Base-by-base conservation (phyloP, 208 protist genomes). In the Porcisia hertigi region DNA sequence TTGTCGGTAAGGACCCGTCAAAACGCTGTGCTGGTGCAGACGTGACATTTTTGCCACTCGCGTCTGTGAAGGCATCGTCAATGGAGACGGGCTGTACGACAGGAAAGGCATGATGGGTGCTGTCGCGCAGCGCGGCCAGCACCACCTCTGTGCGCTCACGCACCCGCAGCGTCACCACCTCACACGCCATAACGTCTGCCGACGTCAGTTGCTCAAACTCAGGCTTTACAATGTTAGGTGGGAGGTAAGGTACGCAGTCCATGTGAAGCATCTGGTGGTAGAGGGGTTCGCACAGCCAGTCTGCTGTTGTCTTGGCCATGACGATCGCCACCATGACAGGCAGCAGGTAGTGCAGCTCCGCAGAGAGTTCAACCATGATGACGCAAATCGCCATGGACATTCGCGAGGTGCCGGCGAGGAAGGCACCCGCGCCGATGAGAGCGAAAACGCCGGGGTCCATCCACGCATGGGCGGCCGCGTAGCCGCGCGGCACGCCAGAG, bases 251-350 rank as follows among this genome's bases (percentile, higher is more conserved):
- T 7, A 98, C 89, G 65, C 85, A 89, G 72, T 96, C 88, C 53
- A 98, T 83, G n/a, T 89, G 84, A 49, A 98, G 84, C 85, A 98
- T 94, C 53, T 93, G 81, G 80, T 98, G 93, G 76, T 98, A 98
- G 53, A 98, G 86, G 53, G 94, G 88, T 77, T 97, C 92, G 64
- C 88, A 88, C 47, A 97, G 85, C 75, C 86, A 87, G 81, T 98
- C 95, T 7, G 92, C 97, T 23, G 97, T 92, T 12, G 87, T 89
- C 74, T 98, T 98, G 43, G 93, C 89, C 86, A 97, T 88, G 49
- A 98, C 93, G 25, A 98, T 93, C 18, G 94, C 90, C 49, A 97
- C 87, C 97, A 99, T 99, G 41, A 98, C 92, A 36, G 97, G 96
- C 39, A 99, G 86, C 41, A 98, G 79, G 77, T 98, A 98, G 79